Evolutionary conservation across 371 early-diverging fungal species (phyloP).

Genomic region (Mortierella sp.): DNA sequence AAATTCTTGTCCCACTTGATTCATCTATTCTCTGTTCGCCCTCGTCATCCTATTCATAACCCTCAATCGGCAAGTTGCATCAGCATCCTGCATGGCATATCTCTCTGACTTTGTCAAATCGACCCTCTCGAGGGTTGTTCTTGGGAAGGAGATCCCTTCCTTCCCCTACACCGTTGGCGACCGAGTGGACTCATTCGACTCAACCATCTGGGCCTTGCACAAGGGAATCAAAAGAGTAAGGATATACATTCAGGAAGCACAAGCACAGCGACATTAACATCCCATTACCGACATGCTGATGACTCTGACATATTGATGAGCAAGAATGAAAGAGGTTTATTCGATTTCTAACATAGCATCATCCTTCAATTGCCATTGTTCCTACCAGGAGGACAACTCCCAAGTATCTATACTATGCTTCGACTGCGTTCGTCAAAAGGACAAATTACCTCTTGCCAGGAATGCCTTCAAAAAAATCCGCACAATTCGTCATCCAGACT

Average conservation of each 20-base stretch:
- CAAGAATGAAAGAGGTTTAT: not conserved
- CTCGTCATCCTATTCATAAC: constrained; percentile 2
- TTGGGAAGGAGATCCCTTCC: constrained; percentile 77
- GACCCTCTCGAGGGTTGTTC: constrained; percentile 72
- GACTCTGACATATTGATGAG: no score
- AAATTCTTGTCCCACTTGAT: not conserved
- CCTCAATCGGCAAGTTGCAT: not conserved
- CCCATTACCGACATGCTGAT: not conserved
- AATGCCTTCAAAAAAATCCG: constrained; percentile 90
- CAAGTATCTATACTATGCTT: constrained; percentile 91
- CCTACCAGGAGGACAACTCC: constrained; percentile 75
- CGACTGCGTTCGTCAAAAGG: constrained; percentile 74
- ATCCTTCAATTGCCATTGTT: not conserved
- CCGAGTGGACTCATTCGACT: constrained; percentile 72
- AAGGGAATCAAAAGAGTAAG: constrained; percentile 85
- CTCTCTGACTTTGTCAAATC: constrained; percentile 69
- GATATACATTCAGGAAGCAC: not conserved
- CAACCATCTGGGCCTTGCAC: constrained; percentile 83
- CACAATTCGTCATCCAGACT: constrained; percentile 93
- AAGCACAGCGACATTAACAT: not conserved
- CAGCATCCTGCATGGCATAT: constrained; percentile 41
- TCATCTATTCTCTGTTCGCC: not conserved
- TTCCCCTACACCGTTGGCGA: constrained; percentile 86
- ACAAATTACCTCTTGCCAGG: constrained; percentile 82
- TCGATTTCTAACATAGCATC: not conserved